These are phyloP conservation scores for Fusarium nanum DNA, from an alignment of 2,329 filamentous ascomycete species.

Conservation along the genomic window DNA sequence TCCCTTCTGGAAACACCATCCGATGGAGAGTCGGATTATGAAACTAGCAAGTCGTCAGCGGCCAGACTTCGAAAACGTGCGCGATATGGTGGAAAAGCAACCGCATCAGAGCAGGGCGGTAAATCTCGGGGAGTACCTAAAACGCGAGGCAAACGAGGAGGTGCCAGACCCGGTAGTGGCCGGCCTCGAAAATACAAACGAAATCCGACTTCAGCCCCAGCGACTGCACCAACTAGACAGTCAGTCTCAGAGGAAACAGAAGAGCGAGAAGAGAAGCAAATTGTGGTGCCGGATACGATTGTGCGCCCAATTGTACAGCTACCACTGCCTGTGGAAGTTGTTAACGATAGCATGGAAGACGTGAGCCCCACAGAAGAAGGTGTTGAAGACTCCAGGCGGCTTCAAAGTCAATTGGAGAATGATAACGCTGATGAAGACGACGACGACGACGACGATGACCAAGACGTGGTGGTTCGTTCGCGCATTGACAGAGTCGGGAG, in stretches of 20 bases:
- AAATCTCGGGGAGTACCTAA: constrained; percentile 45
- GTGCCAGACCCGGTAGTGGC: constrained; percentile 54
- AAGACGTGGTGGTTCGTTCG: constrained; percentile 48
- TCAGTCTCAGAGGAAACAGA: constrained; percentile 20
- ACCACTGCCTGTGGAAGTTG: constrained; percentile 7
- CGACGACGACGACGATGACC: constrained; percentile 49
- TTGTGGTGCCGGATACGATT: constrained; percentile 24
- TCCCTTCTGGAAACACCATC: constrained; percentile 42
- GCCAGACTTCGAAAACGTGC: constrained; percentile 46
- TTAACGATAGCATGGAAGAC: constrained; percentile 43
- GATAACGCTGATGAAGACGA: constrained; percentile 48
- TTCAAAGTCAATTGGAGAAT: constrained; percentile 38
- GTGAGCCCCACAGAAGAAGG: constrained; percentile 49
- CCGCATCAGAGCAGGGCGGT: constrained; percentile 12
- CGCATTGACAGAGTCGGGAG: constrained; percentile 44
- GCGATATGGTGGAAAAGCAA: constrained; percentile 28
- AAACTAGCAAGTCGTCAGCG: constrained; percentile 24
- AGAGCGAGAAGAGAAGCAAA: constrained; percentile 22
- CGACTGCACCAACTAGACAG: constrained; percentile 4
- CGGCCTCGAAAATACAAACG: constrained; percentile 55
- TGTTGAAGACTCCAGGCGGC: constrained; percentile 25
- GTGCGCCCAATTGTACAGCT: constrained; percentile 18
- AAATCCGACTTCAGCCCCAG: constrained; percentile 25
- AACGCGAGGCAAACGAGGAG: constrained; percentile 53
- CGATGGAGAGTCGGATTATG: constrained; percentile 43